Conservation (phyloP, 768 basidiomycete species). For the Gloeostereum incarnatum region DNA sequence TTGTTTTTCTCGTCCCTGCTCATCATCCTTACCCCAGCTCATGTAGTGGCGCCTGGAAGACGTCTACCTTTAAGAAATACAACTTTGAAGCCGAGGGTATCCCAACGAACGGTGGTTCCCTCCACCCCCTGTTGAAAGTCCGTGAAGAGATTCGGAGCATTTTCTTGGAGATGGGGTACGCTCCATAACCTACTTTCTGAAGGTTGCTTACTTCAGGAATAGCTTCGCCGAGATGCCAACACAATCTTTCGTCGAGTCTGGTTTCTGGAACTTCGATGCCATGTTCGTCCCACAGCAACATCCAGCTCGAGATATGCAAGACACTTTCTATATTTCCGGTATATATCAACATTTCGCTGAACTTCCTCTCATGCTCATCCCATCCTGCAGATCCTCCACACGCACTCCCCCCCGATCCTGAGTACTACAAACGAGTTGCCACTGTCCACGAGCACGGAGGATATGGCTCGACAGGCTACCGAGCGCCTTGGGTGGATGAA, state of each 20-base stretch:
- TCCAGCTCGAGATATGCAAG: conserved; percentile 94
- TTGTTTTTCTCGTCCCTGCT: not conserved
- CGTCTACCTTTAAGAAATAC: conserved; percentile 91
- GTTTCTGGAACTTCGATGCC: conserved; percentile 99
- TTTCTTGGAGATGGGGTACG: conserved; percentile 98
- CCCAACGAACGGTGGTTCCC: conserved; percentile 81
- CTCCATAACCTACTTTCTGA: conserved; percentile 4
- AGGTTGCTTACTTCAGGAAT: conserved; percentile 3
- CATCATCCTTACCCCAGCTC: conserved; percentile 7
- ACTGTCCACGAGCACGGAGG: conserved; percentile 80
- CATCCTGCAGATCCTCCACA: conserved; percentile 57
- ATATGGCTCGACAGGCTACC: conserved; percentile 92
- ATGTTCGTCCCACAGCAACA: conserved; percentile 99
- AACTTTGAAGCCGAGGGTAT: conserved; percentile 97
- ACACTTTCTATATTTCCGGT: conserved; percentile 98
- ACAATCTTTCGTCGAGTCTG: conserved; percentile 89
- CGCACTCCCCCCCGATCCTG: conserved; percentile 65
- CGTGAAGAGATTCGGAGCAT: conserved; percentile 96
- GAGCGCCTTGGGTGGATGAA: conserved; percentile 89
- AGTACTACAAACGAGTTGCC: conserved; percentile 82
- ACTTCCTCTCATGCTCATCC: conserved; percentile 4
- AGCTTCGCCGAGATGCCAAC: conserved; percentile 99
- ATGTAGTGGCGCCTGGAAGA: conserved; percentile 87
- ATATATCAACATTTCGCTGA: conserved; percentile 7
- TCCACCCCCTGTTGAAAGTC: conserved; percentile 96